Evolutionary conservation across 306 rosid genomes (phyloP), one percentile per base, ranked within the genome.

Genomic region (Inga oerstediana): DNA sequence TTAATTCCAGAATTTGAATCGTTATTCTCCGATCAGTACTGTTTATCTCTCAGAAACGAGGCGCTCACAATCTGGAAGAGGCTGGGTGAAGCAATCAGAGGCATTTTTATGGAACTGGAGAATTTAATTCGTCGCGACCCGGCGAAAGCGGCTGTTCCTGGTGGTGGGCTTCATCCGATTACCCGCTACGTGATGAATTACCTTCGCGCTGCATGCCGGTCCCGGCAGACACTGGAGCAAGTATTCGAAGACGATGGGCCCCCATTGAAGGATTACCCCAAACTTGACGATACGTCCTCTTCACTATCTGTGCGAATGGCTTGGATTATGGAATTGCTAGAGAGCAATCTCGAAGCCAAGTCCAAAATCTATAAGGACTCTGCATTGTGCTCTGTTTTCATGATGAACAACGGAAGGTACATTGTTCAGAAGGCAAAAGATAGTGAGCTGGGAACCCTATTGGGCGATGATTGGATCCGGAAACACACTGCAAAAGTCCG

Each of bases 161-260:
- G 92, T 12, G 96, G 96, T 10, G 96, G 92, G 45, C 90, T 92
- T 44, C 96, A 92, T 61, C 96, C 93, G 24, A 92, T 92, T 41
- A 92, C 92, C 39, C 93, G 96, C 1, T 92, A 92, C 15, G 96
- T 92, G 86, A 92, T 92, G 96, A 92, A 92, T 73, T 92, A 92
- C 80, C 91, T 92, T 15, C 88, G 87, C 0, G 96, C 96, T 0
- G 96, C 96, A 0, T 90, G 93, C 74, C 89, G 92, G 24, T 88
- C 93, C n/a, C 82, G 93, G 48, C 91, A 69, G 74, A 84, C 89
- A 14, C 85, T 92, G 11, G 96, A 90, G 85, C 96, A 90, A 72
- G 84, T 92, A n/a, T 92, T 90, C 19, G 93, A 90, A 54, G 96
- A 92, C 24, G 80, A 56, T 73, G 81, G 84, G 30, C 51, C 86